phyloP scores from a whole-genome alignment of 176 grass and related monocot genomes.

The Pontederia crassipes region DNA sequence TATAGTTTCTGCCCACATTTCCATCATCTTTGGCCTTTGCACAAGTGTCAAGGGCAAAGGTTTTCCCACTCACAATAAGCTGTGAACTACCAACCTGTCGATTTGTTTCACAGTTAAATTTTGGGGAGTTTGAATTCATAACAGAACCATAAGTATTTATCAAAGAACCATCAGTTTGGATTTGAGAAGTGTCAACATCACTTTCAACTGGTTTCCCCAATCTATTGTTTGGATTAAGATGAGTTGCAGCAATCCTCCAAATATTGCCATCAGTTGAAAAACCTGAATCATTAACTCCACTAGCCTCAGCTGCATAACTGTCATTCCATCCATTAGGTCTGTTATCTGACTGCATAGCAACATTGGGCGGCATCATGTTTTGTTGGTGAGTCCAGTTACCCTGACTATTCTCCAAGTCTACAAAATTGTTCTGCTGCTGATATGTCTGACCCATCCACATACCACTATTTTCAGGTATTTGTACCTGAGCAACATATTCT shows the following conservation, averaged over 20 bases:
- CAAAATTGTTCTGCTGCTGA: background rate
- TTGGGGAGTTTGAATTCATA: background rate
- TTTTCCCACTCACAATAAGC: conserved; percentile 1
- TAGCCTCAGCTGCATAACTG: background rate
- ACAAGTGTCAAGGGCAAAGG: background rate
- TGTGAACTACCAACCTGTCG: conserved; percentile 1
- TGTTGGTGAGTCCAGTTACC: conserved; percentile 8
- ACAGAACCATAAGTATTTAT: background rate
- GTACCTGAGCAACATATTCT: background rate
- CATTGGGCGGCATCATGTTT: background rate
- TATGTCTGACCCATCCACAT: background rate
- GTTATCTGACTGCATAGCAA: too few species aligned
- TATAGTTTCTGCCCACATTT: conserved; percentile 10
- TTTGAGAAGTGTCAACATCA: background rate
- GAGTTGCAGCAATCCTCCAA: background rate
- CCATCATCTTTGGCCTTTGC: background rate
- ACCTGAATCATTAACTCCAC: background rate
- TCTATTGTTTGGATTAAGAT: background rate
- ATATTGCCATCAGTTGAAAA: too few species aligned
- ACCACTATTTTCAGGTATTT: background rate
- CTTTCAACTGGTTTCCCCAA: background rate
- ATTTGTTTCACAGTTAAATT: background rate
- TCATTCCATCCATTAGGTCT: background rate
- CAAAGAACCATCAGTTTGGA: background rate
- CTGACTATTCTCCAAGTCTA: background rate